These are phyloP conservation scores for Saksenaea oblongispora DNA, from an alignment of 371 early-diverging fungal species.

Conservation along the genomic window DNA sequence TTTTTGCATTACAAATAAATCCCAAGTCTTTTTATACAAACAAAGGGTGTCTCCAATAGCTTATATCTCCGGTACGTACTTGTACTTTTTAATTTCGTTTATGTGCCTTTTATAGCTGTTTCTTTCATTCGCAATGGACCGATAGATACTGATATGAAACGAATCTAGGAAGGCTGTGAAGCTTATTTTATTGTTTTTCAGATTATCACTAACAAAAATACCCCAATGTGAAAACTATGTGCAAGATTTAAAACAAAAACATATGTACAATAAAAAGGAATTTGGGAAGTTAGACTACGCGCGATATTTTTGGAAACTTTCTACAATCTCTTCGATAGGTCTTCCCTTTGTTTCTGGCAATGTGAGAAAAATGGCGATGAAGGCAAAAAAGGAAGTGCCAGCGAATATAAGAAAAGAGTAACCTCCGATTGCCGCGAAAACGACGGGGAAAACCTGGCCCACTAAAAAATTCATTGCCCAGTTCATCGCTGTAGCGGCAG, in stretches of 20 bases:
- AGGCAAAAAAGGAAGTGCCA: constrained; percentile 26
- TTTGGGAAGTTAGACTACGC: background rate
- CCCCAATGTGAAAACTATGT: too few relatives aligned
- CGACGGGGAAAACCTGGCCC: constrained; percentile 60
- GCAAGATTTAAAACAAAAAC: background rate
- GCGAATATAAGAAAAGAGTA: constrained; percentile 72
- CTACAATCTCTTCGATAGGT: constrained; percentile 59
- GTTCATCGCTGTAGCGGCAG: constrained; percentile 61
- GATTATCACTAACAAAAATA: too few relatives aligned
- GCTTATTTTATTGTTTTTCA: too few relatives aligned
- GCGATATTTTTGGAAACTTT: background rate
- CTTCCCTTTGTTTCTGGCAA: constrained; percentile 74
- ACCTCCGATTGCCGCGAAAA: constrained; percentile 59
- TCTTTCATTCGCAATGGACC: too few relatives aligned
- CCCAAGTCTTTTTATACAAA: background rate
- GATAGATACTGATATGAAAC: too few relatives aligned
- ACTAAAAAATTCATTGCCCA: constrained; percentile 58
- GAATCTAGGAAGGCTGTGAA: too few relatives aligned
- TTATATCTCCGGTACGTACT: background rate
- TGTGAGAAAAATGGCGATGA: constrained; percentile 23
- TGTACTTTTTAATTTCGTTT: background rate
- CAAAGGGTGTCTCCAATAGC: background rate
- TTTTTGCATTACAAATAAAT: constrained; percentile 5
- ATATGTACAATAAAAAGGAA: background rate
- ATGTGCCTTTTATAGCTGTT: too few relatives aligned